Evolutionary conservation across 495 filamentous ascomycete genomes (phyloP).

Genomic region (Talaromyces borbonicus): DNA sequence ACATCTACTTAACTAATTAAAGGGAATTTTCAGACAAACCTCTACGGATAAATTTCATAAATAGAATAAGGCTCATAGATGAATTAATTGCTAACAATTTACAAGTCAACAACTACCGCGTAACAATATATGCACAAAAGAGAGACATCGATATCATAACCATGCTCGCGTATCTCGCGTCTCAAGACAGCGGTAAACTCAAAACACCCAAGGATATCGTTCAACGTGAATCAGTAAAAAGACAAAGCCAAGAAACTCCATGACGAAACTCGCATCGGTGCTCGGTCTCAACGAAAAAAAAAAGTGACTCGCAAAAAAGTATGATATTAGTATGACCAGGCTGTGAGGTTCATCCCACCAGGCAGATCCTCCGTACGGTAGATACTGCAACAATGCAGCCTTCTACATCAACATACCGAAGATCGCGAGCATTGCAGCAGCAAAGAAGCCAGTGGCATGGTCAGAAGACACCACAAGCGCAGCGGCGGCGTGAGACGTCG

Average conservation of each 20-base stretch:
- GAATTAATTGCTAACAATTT: no score
- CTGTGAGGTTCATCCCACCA: no score
- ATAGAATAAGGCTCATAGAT: no score
- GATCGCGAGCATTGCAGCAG: conserved; percentile 34
- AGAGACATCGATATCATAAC: conserved; percentile 9
- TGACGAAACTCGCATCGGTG: neutral
- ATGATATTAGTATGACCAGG: neutral
- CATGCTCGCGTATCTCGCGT: conserved; percentile 6
- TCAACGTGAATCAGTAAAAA: neutral
- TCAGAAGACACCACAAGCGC: conserved; percentile 30
- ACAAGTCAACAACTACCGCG: neutral
- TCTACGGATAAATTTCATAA: neutral
- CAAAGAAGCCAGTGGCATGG: conserved; percentile 41
- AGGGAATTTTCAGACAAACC: neutral
- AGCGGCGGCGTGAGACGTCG: conserved; percentile 25
- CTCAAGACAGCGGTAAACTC: conserved; percentile 1
- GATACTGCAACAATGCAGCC: neutral
- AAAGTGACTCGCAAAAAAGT: conserved; percentile 1
- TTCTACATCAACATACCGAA: conserved; percentile 41
- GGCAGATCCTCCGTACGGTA: no score
- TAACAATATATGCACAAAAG: conserved; percentile 7
- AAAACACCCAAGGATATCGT: conserved; percentile 8
- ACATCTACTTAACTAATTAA: neutral
- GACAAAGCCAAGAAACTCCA: conserved; percentile 6
- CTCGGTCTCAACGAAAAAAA: neutral